Evolutionary conservation across 169 alveolate genomes (phyloP), one percentile per base, ranked within the genome.

Genomic region (Plasmodium knowlesi): DNA sequence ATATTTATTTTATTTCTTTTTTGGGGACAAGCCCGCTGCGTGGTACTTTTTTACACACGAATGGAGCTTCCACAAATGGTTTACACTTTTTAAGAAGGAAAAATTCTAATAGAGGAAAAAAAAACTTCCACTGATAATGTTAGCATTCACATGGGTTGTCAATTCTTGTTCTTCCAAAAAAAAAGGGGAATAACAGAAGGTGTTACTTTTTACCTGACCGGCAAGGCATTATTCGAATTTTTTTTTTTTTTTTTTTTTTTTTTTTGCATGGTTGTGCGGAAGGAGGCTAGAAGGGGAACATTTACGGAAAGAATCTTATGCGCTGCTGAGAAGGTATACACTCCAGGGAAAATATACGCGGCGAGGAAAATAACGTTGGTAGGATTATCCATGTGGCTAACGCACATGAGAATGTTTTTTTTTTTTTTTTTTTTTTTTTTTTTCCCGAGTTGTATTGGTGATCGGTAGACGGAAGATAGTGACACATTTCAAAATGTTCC

Each of bases 261-360:
- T 82, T 82, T 81, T 53, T 82, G 9, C n/a, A 81, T 46, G 89
- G 89, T 82, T 82, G 79, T 82, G 76, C 76, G 61, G 22, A 22
- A 50, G 25, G 5, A 67, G 39, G 76, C 16, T 67, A 14, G 76
- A 67, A 67, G 76, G 76, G 76, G 22, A 67, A 28, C 39, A 19
- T 67, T 19, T 67, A n/a, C 37, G 76, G 19, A 67, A 50, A 14
- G 61, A 50, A 50, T 14, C 61, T 14, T 50, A 50, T 50, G 61
- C 19, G 19, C 61, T 50, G 61, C 22, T 50, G 61, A 50, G 61
- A 50, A 50, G 61, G 22, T 50, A 14, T 50, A 14, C 22, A 50
- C 22, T 50, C 22, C 9, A 67, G 37, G 76, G 39, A 67, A 67
- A 19, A 67, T 67, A 28, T 67, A 6, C 30, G 37, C n/a, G 76